These are phyloP conservation scores for Kwoniella bestiolae DNA, from an alignment of 768 basidiomycete genomes.

Conservation along the genomic window DNA sequence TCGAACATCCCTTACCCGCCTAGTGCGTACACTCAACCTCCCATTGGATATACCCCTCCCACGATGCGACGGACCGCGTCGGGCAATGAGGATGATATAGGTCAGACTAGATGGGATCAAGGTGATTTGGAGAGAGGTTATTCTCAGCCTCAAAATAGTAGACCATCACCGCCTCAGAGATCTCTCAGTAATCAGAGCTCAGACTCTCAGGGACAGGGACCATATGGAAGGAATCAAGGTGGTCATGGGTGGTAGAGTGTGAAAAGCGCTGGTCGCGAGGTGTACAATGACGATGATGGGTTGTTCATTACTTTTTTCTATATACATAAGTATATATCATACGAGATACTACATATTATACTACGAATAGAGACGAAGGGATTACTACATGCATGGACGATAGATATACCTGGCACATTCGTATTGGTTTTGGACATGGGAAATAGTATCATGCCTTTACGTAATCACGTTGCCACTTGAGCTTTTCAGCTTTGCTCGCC, in stretches of 20 bases:
- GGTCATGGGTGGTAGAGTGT: slow-evolving; percentile 15
- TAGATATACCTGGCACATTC: no score
- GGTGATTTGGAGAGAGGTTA: slow-evolving; percentile 17
- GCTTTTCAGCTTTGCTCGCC: no score
- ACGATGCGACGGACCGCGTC: slow-evolving; percentile 27
- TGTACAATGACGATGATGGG: no score
- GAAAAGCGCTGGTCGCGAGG: slow-evolving; percentile 3
- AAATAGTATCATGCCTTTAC: no score
- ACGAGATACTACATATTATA: no score
- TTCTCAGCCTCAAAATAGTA: background rate
- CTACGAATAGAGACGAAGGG: no score
- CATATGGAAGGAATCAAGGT: slow-evolving; percentile 18
- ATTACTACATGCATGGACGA: no score
- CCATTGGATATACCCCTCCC: slow-evolving; percentile 46
- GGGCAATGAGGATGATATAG: slow-evolving; percentile 11
- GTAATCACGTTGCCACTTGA: background rate
- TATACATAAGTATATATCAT: background rate
- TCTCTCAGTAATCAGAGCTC: slow-evolving; percentile 4
- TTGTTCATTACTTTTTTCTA: background rate
- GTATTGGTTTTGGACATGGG: no score
- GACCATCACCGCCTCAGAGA: background rate
- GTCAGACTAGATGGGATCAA: slow-evolving; percentile 25
- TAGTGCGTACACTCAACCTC: slow-evolving; percentile 45
- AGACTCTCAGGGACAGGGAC: background rate
- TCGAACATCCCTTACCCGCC: slow-evolving; percentile 46